Evolutionary conservation across 73 alveolate species (phyloP), one percentile per base, ranked within the genome.

Genomic region (Tetrahymena malaccensis): DNA sequence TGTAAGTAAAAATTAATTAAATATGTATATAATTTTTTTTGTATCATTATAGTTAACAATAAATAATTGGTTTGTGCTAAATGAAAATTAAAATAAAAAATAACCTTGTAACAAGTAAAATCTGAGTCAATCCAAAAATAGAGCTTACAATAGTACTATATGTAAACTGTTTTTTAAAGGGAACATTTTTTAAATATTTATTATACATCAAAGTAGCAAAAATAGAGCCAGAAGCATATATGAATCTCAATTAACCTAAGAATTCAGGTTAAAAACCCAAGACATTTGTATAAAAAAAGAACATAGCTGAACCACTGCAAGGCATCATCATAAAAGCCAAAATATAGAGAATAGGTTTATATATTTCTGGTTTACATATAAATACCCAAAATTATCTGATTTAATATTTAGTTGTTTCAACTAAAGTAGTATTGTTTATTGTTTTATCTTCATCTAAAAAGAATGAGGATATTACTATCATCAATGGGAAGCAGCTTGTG

Each of bases 241-340:
- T 43, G 55, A 95, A 95, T 35, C 94, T 95, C 21, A 95, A 43
- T 95, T 95, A 89, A 21, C 97, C 97, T 55, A 95, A 38, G 34
- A 95, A 95, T 6, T 94, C 94, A 19, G 97, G 97, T 22, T 43
- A 55, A 50, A 95, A 95, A 19, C 95, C 95, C 25, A 95, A 93
- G n/a, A 95, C 97, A 85, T 95, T 43, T 11, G 97, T 95, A 35
- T 95, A 95, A 93, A 95, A 95, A 43, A 89, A 95, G 94, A 95
- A 95, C 97, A 95, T 95, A 33, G 93, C 94, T 19, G 97, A 84
- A 50, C 95, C 57, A 95, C 97, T 95, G 34, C 95, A 95, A 35
- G 97, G 97, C 25, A 94, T 94, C 97, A 95, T 95, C 97, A 95
- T 95, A 89, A 95, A 95, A 89, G 94, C 85, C 31, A 95, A 85